Evolutionary conservation across 2,329 filamentous ascomycete species (phyloP).

Genomic region (Alternaria brassicicola): DNA sequence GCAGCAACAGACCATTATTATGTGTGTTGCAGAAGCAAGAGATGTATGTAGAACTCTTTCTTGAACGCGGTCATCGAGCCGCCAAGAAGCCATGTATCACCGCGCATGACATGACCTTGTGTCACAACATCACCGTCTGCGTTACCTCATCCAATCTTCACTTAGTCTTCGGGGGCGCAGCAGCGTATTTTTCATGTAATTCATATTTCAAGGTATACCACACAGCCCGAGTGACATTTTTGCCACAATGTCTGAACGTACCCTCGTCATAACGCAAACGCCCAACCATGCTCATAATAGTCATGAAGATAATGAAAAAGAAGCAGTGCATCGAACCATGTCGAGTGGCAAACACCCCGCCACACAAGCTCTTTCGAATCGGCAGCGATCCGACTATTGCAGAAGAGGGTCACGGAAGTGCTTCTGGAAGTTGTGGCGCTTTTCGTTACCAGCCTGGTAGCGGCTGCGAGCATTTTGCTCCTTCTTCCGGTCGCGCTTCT

Average conservation of each 20-base stretch:
- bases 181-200: not conserved
- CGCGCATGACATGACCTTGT: no score
- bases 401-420: conserved; percentile 68
- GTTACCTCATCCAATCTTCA: no score
- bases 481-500: conserved; percentile 71
- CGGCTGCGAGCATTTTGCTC: conserved; percentile 65
- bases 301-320: not conserved
- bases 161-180: no score
- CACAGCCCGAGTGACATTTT: not conserved
- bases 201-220: not conserved
- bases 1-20: no score
- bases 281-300: not conserved
- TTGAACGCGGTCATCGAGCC: no score
- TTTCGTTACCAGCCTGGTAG: conserved; percentile 72
- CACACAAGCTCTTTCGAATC: no score
- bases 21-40: no score
- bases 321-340: not conserved
- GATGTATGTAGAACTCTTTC: no score
- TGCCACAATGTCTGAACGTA: not conserved
- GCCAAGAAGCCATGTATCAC: no score
- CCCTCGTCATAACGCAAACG: not conserved
- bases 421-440: conserved; percentile 77
- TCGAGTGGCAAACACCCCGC: no score
- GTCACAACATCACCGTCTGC: no score
- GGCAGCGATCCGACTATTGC: conserved; percentile 47